Evolutionary conservation across 495 filamentous ascomycete genomes (phyloP), one percentile per base, ranked within the genome.

Genomic region (Hypoxylon fuscum): DNA sequence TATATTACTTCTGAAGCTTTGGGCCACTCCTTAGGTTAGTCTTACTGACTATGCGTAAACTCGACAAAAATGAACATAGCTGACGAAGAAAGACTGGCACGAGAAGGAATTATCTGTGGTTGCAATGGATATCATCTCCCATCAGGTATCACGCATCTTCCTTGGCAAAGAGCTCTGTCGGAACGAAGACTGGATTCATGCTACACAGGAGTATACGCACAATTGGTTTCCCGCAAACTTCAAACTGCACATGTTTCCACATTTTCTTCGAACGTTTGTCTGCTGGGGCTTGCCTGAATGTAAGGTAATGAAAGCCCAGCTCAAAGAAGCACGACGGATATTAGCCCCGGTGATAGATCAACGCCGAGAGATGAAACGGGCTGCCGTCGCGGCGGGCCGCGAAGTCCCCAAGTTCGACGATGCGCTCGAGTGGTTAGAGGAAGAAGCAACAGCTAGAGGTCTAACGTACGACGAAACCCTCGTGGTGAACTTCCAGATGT

Each of bases 121-220:
- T 12, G 5, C 76, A 6, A 65, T 76, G 7, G 53, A 67, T 5
- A 18, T 82, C 0, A 64, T 83, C 29, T 69, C 76, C 8, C 77
- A 76, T 17, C 65, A 82, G 12, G 77, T 79, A 0, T 74, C 77
- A 1, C 69, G 76, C 15, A 66, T 81, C 41, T 84, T 85, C 48
- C 61, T 83, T 2, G 83, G 83, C 17, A 64, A 75, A 2, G 70
- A 77, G n/a, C 55, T 83, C 3, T 76, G 77, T 49, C 74, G 77
- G 15, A 70, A 81, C 47, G 62, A 71, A 5, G 66, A 75, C 18
- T 84, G 81, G 81, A 68, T 81, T 9, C 53, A 57, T 0, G 70
- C 80, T 1, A 72, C 75, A 0, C 66, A 75, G 12, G 59, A 74
- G 18, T 83, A 80, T 56, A 74, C 78, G 1, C 43, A 74, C 0